Evolutionary conservation across 306 rosid species (phyloP).

Genomic region (Cucumis cinereus): DNA sequence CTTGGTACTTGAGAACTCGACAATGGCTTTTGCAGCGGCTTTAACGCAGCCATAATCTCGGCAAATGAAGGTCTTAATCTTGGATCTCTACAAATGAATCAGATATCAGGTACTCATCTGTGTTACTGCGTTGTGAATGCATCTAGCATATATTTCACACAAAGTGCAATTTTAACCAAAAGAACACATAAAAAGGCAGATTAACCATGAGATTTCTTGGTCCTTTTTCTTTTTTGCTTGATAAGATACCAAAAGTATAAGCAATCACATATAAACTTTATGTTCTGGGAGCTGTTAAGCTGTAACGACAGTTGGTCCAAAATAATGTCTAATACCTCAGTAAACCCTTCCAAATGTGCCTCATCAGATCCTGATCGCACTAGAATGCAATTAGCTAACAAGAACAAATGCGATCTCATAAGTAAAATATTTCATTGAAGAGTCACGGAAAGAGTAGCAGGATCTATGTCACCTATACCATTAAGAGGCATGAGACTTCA

Average conservation of each 20-base stretch:
- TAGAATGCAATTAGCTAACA: not conserved
- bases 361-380: not conserved
- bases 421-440: not conserved
- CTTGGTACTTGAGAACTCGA: slow-evolving; percentile 41
- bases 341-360: not conserved
- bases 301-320: not conserved
- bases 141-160: not conserved
- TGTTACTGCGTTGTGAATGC: not conserved
- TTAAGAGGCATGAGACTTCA: not conserved
- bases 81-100: slow-evolving; percentile 53
- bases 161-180: not conserved
- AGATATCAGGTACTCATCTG: not conserved
- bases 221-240: not conserved
- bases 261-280: not conserved
- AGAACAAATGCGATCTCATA: not conserved
- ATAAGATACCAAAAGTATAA: not conserved
- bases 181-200: not conserved
- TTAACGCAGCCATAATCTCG: slow-evolving; percentile 84
- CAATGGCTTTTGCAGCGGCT: slow-evolving; percentile 71
- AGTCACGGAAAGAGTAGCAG: not conserved
- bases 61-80: slow-evolving; percentile 81
- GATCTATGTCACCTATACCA: not conserved
- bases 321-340: not conserved
- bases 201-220: not conserved
- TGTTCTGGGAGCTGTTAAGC: not conserved